phyloP scores from a whole-genome alignment of 148 eudicot species.

The Suaeda aralocaspica region DNA sequence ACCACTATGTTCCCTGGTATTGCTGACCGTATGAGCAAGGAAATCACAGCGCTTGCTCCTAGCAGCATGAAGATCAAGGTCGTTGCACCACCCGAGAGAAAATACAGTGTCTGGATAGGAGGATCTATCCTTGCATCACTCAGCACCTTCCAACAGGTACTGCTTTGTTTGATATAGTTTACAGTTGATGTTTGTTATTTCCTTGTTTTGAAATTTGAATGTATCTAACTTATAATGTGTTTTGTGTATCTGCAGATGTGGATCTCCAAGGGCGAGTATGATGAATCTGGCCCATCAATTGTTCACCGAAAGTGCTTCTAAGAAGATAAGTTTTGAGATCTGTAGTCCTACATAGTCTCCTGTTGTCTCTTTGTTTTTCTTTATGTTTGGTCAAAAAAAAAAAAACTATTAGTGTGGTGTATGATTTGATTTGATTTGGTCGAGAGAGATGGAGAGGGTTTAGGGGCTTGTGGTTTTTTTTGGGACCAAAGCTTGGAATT shows the following conservation, averaged over 20 bases:
- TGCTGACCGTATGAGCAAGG: constrained; percentile 46
- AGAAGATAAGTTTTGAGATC: constrained; percentile 32
- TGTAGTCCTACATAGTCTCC: constrained; percentile 34
- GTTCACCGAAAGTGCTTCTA: constrained; percentile 49
- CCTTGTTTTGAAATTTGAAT: neutral
- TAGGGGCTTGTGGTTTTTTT: constrained; percentile 34
- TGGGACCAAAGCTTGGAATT: constrained; percentile 29
- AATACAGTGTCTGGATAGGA: constrained; percentile 48
- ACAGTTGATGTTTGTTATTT: neutral
- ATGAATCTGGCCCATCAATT: constrained; percentile 45
- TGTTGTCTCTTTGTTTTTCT: constrained; percentile 26
- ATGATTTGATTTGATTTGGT: constrained; percentile 33
- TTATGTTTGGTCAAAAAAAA: constrained; percentile 29
- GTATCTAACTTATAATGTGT: neutral
- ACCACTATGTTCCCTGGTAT: constrained; percentile 44
- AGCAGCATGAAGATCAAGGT: constrained; percentile 50
- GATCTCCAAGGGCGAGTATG: constrained; percentile 47
- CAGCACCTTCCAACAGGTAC: constrained; percentile 46
- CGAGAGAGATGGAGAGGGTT: constrained; percentile 36
- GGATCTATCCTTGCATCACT: constrained; percentile 44
- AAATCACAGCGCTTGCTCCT: constrained; percentile 41
- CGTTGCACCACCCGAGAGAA: constrained; percentile 43
- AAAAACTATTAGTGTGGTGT: constrained; percentile 31
- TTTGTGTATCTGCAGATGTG: constrained; percentile 32
- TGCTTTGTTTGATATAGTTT: neutral